Base-by-base conservation (phyloP, 2,329 filamentous ascomycete genomes). In the Beauveria pseudobassiana region DNA sequence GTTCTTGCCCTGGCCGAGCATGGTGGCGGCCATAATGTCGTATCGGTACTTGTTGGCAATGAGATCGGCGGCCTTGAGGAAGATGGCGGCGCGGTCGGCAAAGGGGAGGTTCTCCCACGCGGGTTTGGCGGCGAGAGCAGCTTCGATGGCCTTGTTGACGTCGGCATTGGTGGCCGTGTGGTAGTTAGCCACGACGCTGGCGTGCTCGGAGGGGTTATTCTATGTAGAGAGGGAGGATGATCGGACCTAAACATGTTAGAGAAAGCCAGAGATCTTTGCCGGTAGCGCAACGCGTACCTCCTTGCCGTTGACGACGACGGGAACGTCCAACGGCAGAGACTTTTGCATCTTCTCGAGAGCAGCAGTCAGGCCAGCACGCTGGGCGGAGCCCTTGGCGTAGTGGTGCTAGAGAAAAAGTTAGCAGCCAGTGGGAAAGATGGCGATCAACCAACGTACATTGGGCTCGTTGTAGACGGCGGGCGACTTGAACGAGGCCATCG, bases 1-100 rank as follows among this genome's bases (percentile, higher is more conserved):
- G 74, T 97, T 98, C 85, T 98, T 98, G 70, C 95, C 93, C 77
- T 99, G 93, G 64, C 93, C 95, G 38, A 96, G 81, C 86, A 98
- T 96, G 16, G 95, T 97, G 50, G 91, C 86, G 8, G 95, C 93
- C 90, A 98, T 96, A 69, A 99, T 85, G 62, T 97, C 91, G 77
- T 96, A 97, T 72, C 95, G 86, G 78, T 99, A 98, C 79, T 98
- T 98, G 66, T 85, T 89, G 60, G 89, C 81, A 67, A 99, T 86
- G 65, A 99, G 81, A 73, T 98, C 93, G 40, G 93, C 93, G 3
- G 95, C 93, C 82, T 97, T 97, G 71, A 98, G 84, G 80, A 98
- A 98, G 72, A 99, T 83, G 62, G 93, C 90, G 14, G 93, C 93
- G 60, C 93, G 86, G 76, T 98, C 93, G 53, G 90, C 86, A 71